Conservation (phyloP, 2,329 filamentous ascomycete species). For the Aureobasidium lini region DNA sequence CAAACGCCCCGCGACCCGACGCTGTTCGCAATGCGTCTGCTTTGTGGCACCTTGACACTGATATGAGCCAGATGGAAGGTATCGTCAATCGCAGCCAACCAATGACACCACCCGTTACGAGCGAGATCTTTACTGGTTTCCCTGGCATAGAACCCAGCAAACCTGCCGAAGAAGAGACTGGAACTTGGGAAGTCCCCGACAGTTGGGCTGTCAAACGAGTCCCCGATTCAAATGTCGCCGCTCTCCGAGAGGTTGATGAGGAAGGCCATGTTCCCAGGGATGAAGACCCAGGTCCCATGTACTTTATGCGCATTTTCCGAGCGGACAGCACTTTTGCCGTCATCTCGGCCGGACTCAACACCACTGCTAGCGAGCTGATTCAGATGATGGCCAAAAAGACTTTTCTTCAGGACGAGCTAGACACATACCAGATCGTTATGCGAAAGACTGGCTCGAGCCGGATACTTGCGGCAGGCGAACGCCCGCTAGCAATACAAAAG, state of each 20-base stretch:
- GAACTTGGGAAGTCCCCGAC: constrained; percentile 87
- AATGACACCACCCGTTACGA: constrained; percentile 56
- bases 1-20: constrained; percentile 31
- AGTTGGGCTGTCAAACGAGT: constrained; percentile 85
- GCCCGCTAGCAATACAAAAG: constrained; percentile 87
- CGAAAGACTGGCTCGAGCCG: constrained; percentile 85
- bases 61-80: constrained; percentile 84
- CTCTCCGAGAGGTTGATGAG: constrained; percentile 60
- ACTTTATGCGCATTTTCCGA: constrained; percentile 92
- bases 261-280: constrained; percentile 53
- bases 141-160: constrained; percentile 10
- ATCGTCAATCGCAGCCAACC: constrained; percentile 58
- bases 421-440: constrained; percentile 93
- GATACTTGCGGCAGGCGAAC: constrained; percentile 69
- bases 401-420: constrained; percentile 78
- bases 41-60: constrained; percentile 74
- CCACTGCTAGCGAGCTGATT: constrained; percentile 80
- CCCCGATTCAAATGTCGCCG: constrained; percentile 54
- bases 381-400: constrained; percentile 91
- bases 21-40: constrained; percentile 31
- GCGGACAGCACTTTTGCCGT: constrained; percentile 92
- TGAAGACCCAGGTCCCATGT: constrained; percentile 68
- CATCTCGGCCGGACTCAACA: constrained; percentile 73
- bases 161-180: constrained; percentile 27
- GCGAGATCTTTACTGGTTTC: constrained; percentile 40